Evolutionary conservation across 2,329 filamentous ascomycete species (phyloP).

Genomic region (Colletotrichum magnum): DNA sequence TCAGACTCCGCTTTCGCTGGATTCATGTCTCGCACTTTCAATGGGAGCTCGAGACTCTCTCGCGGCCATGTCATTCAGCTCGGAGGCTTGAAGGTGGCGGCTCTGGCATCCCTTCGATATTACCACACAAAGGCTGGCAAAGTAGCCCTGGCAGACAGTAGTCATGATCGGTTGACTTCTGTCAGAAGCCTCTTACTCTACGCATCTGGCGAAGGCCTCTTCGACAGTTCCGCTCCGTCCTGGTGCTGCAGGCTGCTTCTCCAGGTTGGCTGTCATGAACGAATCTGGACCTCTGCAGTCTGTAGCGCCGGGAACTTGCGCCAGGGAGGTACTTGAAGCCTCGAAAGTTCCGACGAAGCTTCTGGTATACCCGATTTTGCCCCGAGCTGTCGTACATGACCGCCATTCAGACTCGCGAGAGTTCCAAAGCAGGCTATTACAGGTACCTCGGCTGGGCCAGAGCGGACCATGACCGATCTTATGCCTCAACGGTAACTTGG

Average conservation of each 20-base stretch:
- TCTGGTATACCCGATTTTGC: background rate
- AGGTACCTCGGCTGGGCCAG: background rate
- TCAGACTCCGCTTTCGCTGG: background rate
- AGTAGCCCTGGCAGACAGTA: too few relatives aligned
- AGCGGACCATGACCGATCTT: background rate
- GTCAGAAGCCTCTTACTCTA: too few relatives aligned
- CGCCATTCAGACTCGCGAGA: background rate
- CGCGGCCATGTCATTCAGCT: background rate
- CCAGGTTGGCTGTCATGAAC: too few relatives aligned
- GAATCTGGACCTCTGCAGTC: background rate
- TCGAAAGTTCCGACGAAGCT: background rate
- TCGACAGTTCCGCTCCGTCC: too few relatives aligned
- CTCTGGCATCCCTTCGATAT: background rate
- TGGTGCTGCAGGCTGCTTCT: too few relatives aligned
- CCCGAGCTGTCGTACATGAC: background rate
- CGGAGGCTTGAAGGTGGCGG: background rate
- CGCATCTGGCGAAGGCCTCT: too few relatives aligned
- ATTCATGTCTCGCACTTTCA: background rate
- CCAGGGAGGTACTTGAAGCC: too few relatives aligned
- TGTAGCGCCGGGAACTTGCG: too few relatives aligned
- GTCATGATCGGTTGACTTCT: too few relatives aligned
- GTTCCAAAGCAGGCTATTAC: background rate
- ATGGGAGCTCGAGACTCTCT: conserved; percentile 8
- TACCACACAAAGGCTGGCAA: background rate
- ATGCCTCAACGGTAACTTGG: conserved; percentile 7